Evolutionary conservation across 805 yeast species (phyloP).

Genomic region (Deakozyma indianensis): DNA sequence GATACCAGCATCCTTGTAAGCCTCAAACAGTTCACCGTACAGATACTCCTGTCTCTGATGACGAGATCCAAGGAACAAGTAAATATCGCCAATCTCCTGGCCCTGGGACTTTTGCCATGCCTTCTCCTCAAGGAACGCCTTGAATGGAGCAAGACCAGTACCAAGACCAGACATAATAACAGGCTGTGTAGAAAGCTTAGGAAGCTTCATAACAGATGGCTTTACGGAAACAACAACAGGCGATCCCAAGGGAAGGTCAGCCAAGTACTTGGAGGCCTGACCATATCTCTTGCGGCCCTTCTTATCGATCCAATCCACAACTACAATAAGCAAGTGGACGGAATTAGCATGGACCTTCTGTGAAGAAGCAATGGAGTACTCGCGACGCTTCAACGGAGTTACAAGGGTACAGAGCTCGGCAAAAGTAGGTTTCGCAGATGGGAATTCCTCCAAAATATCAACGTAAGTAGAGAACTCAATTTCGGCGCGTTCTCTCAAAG

Average conservation of each 20-base stretch:
- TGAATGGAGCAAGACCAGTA: conserved; percentile 96
- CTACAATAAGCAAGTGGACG: conserved; percentile 82
- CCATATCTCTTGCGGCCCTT: conserved; percentile 80
- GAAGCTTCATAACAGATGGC: conserved; percentile 94
- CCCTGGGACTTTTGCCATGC: conserved; percentile 88
- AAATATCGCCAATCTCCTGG: conserved; percentile 73
- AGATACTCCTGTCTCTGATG: conserved; percentile 90
- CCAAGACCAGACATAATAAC: conserved; percentile 95
- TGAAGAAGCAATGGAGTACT: conserved; percentile 93
- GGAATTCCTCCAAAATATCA: conserved; percentile 67
- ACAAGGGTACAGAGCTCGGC: conserved; percentile 57
- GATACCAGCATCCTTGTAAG: conserved; percentile 80
- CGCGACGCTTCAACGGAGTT: conserved; percentile 89
- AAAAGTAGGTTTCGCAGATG: conserved; percentile 65
- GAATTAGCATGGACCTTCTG: conserved; percentile 85
- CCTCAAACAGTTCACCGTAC: conserved; percentile 96
- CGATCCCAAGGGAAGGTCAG: conserved; percentile 64
- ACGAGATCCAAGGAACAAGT: conserved; percentile 82
- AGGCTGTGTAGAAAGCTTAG: conserved; percentile 76
- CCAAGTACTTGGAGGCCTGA: conserved; percentile 82
- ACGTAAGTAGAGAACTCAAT: conserved; percentile 68
- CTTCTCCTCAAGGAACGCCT: conserved; percentile 92
- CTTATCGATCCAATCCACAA: conserved; percentile 88
- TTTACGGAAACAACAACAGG: conserved; percentile 89
- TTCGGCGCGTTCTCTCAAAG: conserved; percentile 74